Conservation (phyloP, 768 basidiomycete genomes). For the Boletus speciosus region DNA sequence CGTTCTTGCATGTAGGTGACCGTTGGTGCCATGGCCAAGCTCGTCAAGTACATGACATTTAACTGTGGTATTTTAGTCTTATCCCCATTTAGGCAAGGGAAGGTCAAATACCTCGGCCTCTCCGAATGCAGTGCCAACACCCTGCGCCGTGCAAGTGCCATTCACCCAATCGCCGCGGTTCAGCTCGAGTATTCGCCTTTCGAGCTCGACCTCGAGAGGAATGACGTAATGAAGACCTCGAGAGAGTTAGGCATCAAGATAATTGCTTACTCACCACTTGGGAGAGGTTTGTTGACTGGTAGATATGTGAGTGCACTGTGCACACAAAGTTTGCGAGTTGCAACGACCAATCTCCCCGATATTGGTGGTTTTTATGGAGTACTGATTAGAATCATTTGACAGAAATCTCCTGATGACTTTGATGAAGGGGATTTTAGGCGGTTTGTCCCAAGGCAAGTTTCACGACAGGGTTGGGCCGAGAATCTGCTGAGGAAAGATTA, state of each 20-base stretch:
- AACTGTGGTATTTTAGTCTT: neutral
- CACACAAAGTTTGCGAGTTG: neutral
- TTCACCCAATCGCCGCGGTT: constrained; percentile 49
- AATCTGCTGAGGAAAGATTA: neutral
- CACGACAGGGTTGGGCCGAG: constrained; percentile 9
- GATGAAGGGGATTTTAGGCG: constrained; percentile 27
- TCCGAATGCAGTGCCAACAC: constrained; percentile 47
- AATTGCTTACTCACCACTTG: constrained; percentile 52
- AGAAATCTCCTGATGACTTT: constrained; percentile 35
- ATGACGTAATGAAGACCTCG: constrained; percentile 40
- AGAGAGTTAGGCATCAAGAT: constrained; percentile 49
- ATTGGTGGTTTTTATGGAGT: too few relatives aligned
- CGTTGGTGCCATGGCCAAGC: constrained; percentile 48
- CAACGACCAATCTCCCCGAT: neutral
- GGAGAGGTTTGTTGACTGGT: constrained; percentile 50
- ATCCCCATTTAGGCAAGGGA: constrained; percentile 31
- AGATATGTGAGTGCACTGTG: constrained; percentile 31
- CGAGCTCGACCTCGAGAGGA: constrained; percentile 45
- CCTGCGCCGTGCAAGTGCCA: constrained; percentile 46
- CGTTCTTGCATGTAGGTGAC: constrained; percentile 28
- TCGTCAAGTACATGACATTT: constrained; percentile 41
- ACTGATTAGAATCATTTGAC: neutral
- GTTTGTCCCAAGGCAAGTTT: constrained; percentile 23
- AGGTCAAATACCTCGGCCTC: constrained; percentile 49
- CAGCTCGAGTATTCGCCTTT: constrained; percentile 54